Conservation (phyloP, 768 basidiomycete genomes). For the Crucibulum laeve region DNA sequence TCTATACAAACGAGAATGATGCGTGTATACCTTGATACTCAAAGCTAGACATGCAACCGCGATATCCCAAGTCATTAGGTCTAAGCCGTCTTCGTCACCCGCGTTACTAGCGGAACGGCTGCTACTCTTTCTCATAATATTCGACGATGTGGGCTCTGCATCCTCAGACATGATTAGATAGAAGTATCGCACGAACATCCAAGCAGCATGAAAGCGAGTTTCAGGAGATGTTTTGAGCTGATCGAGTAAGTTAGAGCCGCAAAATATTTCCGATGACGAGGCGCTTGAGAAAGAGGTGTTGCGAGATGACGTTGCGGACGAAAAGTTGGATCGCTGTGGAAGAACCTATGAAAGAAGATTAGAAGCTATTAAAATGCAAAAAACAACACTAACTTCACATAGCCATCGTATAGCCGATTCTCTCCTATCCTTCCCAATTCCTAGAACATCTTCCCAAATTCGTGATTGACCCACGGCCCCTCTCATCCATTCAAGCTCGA, state of each 20-base stretch:
- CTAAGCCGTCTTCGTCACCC: neutral
- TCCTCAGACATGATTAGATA: conserved; percentile 26
- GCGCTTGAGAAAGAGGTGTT: conserved; percentile 10
- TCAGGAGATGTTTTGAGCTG: conserved; percentile 51
- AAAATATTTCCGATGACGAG: conserved; percentile 9
- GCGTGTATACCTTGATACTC: conserved; percentile 49
- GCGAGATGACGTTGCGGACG: conserved; percentile 4
- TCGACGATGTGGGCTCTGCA: neutral
- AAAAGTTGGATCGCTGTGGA: conserved; percentile 12
- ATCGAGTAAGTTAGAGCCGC: conserved; percentile 35
- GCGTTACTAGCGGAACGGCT: neutral
- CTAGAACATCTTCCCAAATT: conserved; percentile 19
- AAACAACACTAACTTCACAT: conserved; percentile 29
- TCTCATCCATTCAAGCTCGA: conserved; percentile 3
- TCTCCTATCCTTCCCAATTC: conserved; percentile 28
- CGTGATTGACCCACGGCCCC: conserved; percentile 7
- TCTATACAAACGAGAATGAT: neutral
- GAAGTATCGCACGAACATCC: conserved; percentile 58
- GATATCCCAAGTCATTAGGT: conserved; percentile 48
- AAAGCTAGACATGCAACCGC: conserved; percentile 56
- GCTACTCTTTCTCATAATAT: neutral
- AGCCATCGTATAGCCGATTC: conserved; percentile 38
- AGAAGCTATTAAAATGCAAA: conserved; percentile 1
- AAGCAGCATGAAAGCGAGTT: conserved; percentile 63
- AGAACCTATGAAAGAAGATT: conserved; percentile 10